phyloP scores from a whole-genome alignment of 2,329 filamentous ascomycete genomes.

The Penicillium sp. region DNA sequence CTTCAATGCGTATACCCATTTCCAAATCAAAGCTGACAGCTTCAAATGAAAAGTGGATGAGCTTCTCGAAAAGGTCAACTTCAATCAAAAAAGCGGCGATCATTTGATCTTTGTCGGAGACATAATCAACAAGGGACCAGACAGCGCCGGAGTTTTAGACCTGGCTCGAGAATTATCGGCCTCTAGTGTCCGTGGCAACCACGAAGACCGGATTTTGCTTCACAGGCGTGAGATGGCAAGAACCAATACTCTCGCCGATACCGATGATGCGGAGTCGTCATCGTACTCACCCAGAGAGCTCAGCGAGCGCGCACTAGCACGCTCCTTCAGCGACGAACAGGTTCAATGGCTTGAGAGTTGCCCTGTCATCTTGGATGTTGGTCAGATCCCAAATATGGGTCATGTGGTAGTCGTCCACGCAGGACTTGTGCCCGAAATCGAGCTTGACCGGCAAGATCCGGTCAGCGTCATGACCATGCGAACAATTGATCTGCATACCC shows the following conservation, averaged over 20 bases:
- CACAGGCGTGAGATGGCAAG: conserved; percentile 54
- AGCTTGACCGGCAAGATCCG: conserved; percentile 71
- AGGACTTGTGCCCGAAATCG: conserved; percentile 75
- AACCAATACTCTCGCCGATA: conserved; percentile 18
- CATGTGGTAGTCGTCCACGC: conserved; percentile 79
- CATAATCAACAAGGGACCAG: conserved; percentile 82
- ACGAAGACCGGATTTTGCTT: conserved; percentile 83
- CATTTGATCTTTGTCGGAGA: conserved; percentile 78
- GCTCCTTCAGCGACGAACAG: conserved; percentile 60
- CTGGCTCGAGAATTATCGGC: conserved; percentile 73
- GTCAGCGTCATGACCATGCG: conserved; percentile 92
- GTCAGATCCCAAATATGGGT: conserved; percentile 61
- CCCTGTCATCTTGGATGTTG: conserved; percentile 76
- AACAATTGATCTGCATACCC: conserved; percentile 66
- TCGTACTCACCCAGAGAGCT: conserved; percentile 34
- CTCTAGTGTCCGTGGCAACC: conserved; percentile 84
- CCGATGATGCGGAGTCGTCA: conserved; percentile 28
- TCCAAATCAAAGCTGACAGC: neutral
- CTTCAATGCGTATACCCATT: neutral
- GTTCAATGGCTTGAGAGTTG: conserved; percentile 68
- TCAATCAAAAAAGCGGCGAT: conserved; percentile 61
- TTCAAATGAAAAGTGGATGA: conserved; percentile 42
- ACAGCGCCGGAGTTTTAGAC: conserved; percentile 75
- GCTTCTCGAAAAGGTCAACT: conserved; percentile 68
- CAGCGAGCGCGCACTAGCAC: conserved; percentile 55